A percentile compares a stretch with the other conserved stretches of the same genome.
These are phyloP conservation scores for Artemisia tridentata DNA, from an alignment of 129 eudicot species.

Conservation along the genomic window DNA sequence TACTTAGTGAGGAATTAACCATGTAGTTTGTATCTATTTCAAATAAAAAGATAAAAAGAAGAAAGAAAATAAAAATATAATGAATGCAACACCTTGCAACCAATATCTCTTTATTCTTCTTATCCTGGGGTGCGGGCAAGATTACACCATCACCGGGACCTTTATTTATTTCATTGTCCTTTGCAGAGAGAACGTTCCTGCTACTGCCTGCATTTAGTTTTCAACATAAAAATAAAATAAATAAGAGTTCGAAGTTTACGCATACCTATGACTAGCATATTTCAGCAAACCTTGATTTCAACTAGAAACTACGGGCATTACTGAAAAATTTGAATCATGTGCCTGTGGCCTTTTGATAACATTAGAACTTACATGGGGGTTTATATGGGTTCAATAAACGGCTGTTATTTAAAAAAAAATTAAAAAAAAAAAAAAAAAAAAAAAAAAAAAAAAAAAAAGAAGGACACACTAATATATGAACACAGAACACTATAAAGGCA, in stretches of 20 bases:
- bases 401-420: no score
- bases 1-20: constrained; percentile 15
- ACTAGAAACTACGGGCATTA: no score
- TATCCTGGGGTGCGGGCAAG: constrained; percentile 43
- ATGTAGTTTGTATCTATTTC: neutral
- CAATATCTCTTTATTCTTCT: constrained; percentile 38
- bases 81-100: constrained; percentile 45
- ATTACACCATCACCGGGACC: constrained; percentile 39
- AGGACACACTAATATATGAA: no score
- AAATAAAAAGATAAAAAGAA: neutral
- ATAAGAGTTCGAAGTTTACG: neutral
- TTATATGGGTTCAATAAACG: no score
- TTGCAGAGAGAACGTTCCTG: constrained; percentile 41
- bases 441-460: no score
- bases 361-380: no score
- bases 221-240: neutral
- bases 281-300: neutral
- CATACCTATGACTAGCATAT: neutral
- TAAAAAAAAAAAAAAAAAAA: no score
- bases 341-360: no score
- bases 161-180: constrained; percentile 56
- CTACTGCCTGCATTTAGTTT: constrained; percentile 62
- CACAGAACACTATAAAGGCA: no score
- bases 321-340: no score
- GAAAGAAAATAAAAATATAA: neutral